Percentiles rank a stretch among this genome's conserved stretches.
Conservation (phyloP, 129 eudicot species). For the Pseudognaphalium luteoalbum region DNA sequence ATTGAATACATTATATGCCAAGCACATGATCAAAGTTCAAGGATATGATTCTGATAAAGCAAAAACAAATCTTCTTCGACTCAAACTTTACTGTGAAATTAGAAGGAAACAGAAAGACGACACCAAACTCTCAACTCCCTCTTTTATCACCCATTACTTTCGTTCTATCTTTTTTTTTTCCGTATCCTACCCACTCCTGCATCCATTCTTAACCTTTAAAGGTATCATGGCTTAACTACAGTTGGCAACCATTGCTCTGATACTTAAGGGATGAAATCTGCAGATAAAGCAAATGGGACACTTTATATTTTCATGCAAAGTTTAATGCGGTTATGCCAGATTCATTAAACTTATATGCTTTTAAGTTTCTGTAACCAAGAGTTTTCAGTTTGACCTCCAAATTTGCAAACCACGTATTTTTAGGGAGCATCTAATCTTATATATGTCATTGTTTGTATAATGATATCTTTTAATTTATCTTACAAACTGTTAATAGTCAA, state of each 20-base stretch:
- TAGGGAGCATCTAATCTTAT: background rate
- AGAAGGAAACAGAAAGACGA: background rate
- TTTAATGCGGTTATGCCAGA: background rate
- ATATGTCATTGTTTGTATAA: background rate
- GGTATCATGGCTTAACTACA: background rate
- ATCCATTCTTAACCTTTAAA: background rate
- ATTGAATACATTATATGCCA: background rate
- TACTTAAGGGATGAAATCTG: background rate
- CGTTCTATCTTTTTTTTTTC: no score
- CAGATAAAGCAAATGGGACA: background rate
- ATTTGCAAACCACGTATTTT: background rate
- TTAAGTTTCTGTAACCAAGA: background rate
- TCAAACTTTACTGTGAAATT: background rate
- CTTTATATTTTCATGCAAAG: background rate
- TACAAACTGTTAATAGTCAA: background rate
- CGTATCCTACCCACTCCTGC: background rate
- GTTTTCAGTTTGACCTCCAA: background rate
- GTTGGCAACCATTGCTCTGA: background rate
- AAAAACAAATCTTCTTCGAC: background rate
- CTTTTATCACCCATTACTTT: background rate
- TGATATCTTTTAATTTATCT: conserved; percentile 12
- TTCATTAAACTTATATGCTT: background rate
- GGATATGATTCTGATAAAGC: background rate
- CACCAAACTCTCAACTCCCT: background rate
- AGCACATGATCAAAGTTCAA: background rate